Evolutionary conservation across 2,329 filamentous ascomycete genomes (phyloP).

Genomic region (Albifimbria verrucaria): DNA sequence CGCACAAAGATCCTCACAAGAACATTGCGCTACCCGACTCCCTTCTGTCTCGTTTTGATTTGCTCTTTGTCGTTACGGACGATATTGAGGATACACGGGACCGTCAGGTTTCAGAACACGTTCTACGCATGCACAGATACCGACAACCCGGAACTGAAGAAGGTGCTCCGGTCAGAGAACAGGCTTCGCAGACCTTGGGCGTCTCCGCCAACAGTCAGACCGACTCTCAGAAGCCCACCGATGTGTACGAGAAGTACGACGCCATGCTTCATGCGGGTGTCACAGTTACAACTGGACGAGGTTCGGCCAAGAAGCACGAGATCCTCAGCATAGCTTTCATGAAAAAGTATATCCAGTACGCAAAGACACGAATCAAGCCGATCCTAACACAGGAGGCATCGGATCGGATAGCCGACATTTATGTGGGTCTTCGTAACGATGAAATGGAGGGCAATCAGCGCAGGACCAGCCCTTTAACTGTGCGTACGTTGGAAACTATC

Average conservation of each 20-base stretch:
- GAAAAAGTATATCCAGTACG: constrained; percentile 99
- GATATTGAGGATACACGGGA: constrained; percentile 95
- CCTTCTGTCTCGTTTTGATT: constrained; percentile 94
- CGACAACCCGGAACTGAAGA: constrained; percentile 90
- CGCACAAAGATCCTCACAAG: constrained; percentile 97
- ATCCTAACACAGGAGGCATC: constrained; percentile 86
- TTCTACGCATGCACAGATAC: constrained; percentile 95
- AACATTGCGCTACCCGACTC: constrained; percentile 98
- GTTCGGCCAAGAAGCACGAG: constrained; percentile 73
- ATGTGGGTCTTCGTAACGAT: constrained; percentile 90
- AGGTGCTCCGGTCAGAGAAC: constrained; percentile 89
- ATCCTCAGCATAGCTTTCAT: constrained; percentile 96
- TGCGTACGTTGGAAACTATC: constrained; percentile 95
- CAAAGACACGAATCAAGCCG: constrained; percentile 87
- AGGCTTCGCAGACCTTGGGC: constrained; percentile 76
- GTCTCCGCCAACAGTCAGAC: constrained; percentile 80
- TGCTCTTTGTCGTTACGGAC: constrained; percentile 95
- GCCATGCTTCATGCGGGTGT: constrained; percentile 93
- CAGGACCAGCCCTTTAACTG: constrained; percentile 90
- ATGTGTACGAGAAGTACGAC: constrained; percentile 95
- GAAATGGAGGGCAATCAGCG: constrained; percentile 93
- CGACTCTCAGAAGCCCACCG: constrained; percentile 70
- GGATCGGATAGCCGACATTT: constrained; percentile 86
- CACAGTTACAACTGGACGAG: constrained; percentile 69
- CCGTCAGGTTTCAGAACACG: constrained; percentile 89